phyloP scores from a whole-genome alignment of 148 eudicot genomes.

The Fagopyrum tataricum region DNA sequence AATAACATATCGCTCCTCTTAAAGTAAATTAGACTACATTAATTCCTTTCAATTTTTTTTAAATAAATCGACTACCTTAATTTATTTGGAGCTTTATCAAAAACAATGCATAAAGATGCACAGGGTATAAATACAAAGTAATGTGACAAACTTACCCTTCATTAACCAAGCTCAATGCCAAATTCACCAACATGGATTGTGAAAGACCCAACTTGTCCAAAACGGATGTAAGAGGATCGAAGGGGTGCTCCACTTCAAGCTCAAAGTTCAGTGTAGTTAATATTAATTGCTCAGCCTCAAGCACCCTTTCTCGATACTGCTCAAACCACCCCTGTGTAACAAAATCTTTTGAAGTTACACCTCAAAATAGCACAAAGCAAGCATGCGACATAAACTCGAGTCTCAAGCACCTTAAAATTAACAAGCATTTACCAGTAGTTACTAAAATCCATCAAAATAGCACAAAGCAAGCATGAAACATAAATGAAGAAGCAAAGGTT shows the following conservation, averaged over 20 bases:
- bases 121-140: not conserved
- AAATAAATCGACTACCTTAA: too few relatives aligned
- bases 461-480: too few relatives aligned
- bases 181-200: constrained; percentile 60
- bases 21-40: not conserved
- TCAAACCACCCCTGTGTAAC: constrained; percentile 83
- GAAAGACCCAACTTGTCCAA: constrained; percentile 85
- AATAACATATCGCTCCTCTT: not conserved
- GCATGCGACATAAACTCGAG: not conserved
- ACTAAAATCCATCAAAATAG: not conserved
- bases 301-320: constrained; percentile 73
- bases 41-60: too few relatives aligned
- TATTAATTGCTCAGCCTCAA: constrained; percentile 83
- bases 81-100: not conserved
- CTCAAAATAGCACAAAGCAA: not conserved
- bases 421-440: not conserved
- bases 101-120: not conserved
- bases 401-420: not conserved
- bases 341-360: not conserved
- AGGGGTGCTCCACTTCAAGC: constrained; percentile 91
- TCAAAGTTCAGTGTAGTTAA: constrained; percentile 88
- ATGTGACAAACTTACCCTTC: constrained; percentile 67
- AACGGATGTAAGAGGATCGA: constrained; percentile 68
- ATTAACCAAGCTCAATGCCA: constrained; percentile 79
- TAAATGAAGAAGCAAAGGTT: not conserved